These are phyloP conservation scores for Saturnispora diversa DNA, from an alignment of 805 yeast genomes.

Conservation along the genomic window DNA sequence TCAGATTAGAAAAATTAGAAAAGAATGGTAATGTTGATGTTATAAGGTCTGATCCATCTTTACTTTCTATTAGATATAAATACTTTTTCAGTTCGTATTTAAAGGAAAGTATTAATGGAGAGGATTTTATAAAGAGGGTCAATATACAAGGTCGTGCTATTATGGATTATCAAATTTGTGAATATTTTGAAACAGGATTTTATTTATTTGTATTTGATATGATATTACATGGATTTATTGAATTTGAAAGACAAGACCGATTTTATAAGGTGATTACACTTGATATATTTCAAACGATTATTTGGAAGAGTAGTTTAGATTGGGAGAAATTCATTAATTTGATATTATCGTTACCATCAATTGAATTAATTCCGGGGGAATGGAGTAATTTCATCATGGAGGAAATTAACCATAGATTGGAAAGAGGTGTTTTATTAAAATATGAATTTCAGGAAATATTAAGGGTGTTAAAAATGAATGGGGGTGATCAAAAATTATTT, in stretches of 20 bases:
- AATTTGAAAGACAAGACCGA: constrained; percentile 5
- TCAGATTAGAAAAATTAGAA: constrained; percentile 6
- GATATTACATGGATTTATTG: constrained; percentile 7
- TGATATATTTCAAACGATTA: constrained; percentile 3
- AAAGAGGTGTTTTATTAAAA: neutral
- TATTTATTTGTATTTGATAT: constrained; percentile 7
- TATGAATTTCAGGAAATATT: neutral
- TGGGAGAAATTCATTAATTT: constrained; percentile 4
- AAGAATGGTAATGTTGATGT: constrained; percentile 3
- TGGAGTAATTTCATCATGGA: constrained; percentile 7
- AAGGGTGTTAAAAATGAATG: neutral
- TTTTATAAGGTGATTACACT: constrained; percentile 1
- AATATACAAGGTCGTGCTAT: neutral
- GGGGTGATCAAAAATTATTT: neutral
- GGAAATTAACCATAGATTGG: neutral
- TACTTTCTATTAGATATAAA: constrained; percentile 1
- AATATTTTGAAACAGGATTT: constrained; percentile 8
- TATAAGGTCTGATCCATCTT: constrained; percentile 2
- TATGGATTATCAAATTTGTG: constrained; percentile 3
- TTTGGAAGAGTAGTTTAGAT: neutral
- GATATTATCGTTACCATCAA: neutral
- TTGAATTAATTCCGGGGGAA: constrained; percentile 4
- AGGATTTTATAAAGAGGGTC: constrained; percentile 7
- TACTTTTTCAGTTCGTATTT: constrained; percentile 9
- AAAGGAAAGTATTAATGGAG: constrained; percentile 6